Evolutionary conservation across 2,329 filamentous ascomycete genomes (phyloP), one percentile per base, ranked within the genome.

Genomic region (Stagonosporopsis chrysanthemi): DNA sequence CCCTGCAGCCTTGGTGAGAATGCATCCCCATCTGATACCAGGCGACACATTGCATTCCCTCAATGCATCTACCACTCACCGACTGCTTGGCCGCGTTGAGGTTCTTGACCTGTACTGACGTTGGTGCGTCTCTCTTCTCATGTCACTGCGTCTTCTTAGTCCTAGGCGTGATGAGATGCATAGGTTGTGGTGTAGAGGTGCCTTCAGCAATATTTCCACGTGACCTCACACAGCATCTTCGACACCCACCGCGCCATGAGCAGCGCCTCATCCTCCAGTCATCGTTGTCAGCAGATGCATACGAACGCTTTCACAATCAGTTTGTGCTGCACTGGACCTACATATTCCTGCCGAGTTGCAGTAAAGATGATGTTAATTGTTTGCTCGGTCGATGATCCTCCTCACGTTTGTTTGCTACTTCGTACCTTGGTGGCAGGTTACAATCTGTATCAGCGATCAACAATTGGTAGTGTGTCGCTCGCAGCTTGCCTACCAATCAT

Each of bases 371-470:
- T 35, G 12, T 11, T 15, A 7, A 35, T 33, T 45, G 46, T 50
- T 56, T 50, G 52, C 45, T 40, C 24, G 22, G 9, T 22, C 26
- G 40, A 46, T 41, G 33, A 45, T 39, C 41, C 23, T 22, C 5
- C n/a, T 19, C 15, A 33, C 24, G 3, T 17, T 45, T 56, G 53
- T 56, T 56, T 56, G 53, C 53, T 52, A 22, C 22, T 1, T 9
- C 15, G 8, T 52, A 22, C 22, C 2, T 9, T 17, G 8, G 28
- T 31, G 17, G 29, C 24, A 22, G 9, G 23, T 24, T 52, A 36
- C 26, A 22, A 4, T 17, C 4, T 23, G 26, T 45, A 8, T 15
- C 31, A 33, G 39, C n/a, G 8, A 39, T 31, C 48, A 44, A 40
- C 47, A 12, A 35, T 8, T 52, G 6, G 24, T 4, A 11, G 28